These are phyloP conservation scores for Jamesozyma spencerorum DNA, from an alignment of 805 yeast species.

Conservation along the genomic window DNA sequence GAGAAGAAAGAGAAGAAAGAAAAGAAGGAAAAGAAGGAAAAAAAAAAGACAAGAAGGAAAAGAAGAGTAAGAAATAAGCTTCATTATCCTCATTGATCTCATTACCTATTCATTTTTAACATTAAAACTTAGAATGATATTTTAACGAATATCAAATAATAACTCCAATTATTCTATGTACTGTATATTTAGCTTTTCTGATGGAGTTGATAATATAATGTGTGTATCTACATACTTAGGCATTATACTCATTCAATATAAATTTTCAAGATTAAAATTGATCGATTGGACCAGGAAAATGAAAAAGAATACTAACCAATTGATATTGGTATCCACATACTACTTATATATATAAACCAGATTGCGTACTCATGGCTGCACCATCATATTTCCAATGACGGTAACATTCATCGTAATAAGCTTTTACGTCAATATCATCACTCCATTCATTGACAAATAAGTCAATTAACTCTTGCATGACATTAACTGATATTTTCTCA, in stretches of 20 bases:
- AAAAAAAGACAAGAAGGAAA: constrained; percentile 40
- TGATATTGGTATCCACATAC: no score
- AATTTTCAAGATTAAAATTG: no score
- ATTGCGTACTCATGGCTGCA: constrained; percentile 25
- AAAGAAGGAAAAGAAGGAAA: constrained; percentile 41
- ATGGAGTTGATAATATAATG: constrained; percentile 4
- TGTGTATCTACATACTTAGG: constrained; percentile 4
- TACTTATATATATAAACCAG: constrained; percentile 24
- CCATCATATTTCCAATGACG: constrained; percentile 26
- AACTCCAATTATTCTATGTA: constrained; percentile 14
- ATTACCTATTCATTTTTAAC: constrained; percentile 1
- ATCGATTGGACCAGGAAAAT: no score
- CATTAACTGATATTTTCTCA: constrained; percentile 37
- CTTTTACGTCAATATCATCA: constrained; percentile 7
- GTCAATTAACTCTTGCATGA: constrained; percentile 24
- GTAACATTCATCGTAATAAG: constrained; percentile 20
- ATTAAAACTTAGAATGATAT: not conserved
- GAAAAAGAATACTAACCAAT: no score
- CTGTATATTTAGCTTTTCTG: constrained; percentile 24
- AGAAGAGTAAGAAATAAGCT: constrained; percentile 33
- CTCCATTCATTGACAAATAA: constrained; percentile 9
- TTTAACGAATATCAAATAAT: constrained; percentile 2
- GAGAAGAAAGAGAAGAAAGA: constrained; percentile 45
- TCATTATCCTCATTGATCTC: not conserved
- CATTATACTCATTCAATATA: no score